phyloP scores from a whole-genome alignment of 345 rosid species.

The Durio zibethinus region DNA sequence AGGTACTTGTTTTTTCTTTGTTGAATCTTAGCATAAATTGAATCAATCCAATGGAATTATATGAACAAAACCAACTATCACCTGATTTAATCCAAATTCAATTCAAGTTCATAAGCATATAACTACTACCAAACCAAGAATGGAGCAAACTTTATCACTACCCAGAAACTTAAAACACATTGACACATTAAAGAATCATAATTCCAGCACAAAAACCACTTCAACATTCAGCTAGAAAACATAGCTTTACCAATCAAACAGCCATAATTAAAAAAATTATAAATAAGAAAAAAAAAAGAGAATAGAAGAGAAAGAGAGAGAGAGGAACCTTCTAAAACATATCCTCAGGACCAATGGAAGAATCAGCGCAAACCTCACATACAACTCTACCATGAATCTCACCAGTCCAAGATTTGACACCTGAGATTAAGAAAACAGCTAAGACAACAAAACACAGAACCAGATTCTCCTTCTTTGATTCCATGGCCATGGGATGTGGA shows the following conservation, averaged over 20 bases:
- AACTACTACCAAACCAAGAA: neutral
- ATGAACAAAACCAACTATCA: neutral
- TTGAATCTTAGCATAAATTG: neutral
- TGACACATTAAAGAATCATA: slow-evolving; percentile 2
- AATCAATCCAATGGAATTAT: neutral
- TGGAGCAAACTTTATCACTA: neutral
- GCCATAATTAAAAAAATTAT: neutral
- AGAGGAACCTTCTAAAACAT: slow-evolving; percentile 68
- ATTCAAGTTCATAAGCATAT: neutral
- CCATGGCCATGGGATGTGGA: slow-evolving; percentile 37
- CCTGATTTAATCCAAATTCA: neutral
- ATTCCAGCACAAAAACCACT: neutral
- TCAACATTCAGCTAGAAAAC: neutral
- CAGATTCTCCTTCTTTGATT: slow-evolving; percentile 29
- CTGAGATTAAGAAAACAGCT: slow-evolving; percentile 22
- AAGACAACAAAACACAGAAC: slow-evolving; percentile 36
- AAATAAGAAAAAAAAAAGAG: neutral
- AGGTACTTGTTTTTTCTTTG: neutral
- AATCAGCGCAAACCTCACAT: slow-evolving; percentile 89
- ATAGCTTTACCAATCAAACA: neutral
- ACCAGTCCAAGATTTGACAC: slow-evolving; percentile 80
- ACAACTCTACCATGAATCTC: slow-evolving; percentile 92
- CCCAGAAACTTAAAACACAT: neutral
- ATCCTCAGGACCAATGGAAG: slow-evolving; percentile 91
- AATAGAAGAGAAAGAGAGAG: neutral